Evolutionary conservation across 2,329 filamentous ascomycete genomes (phyloP), one percentile per base, ranked within the genome.

Genomic region (Microcyclospora tardicrescens): DNA sequence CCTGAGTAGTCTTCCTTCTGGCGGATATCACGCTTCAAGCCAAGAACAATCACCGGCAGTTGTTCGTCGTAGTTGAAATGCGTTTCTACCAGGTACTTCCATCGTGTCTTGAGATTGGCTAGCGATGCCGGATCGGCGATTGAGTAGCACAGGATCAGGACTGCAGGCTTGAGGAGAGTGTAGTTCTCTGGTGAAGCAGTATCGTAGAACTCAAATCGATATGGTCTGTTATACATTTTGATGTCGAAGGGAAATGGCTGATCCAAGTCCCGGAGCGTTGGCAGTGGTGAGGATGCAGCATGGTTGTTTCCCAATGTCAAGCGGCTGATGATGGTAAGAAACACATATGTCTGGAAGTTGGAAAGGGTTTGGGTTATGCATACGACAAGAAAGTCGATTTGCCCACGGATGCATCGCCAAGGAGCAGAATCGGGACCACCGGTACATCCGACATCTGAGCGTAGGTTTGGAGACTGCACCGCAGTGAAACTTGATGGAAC

Each of bases 301-400:
- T 43, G 42, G 16, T 60, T 49, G 28, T 56, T 54, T 12, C 60
- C 50, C 9, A 53, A 47, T 29, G 53, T 52, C n/a, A 59, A 38
- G 24, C 50, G 55, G 16, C 46, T 57, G 41, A 4, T 5, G 19
- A 35, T 19, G 15, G 27, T 41, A 41, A 42, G 37, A 35, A 8
- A 35, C 13, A 34, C 30, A 32, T n/a, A 10, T 15, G 4, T 32
- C 10, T 6, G 34, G 36, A 28, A 34, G 43, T 47, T 38, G 39
- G 42, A 32, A 43, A 44, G 28, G 45, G 47, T 44, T 43, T 11
- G 47, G 19, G 35, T 33, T 34, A 19, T 37, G 68, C 72, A 56
- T 62, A 77, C 71, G 73, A 73, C 44, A 79, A 57, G 45, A 79
- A 77, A 9, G 72, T 75, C 36, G 74, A 73, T 58, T 78, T 79